Evolutionary conservation across 2,329 filamentous ascomycete genomes (phyloP).

Genomic region (Ampelomyces quisqualis): DNA sequence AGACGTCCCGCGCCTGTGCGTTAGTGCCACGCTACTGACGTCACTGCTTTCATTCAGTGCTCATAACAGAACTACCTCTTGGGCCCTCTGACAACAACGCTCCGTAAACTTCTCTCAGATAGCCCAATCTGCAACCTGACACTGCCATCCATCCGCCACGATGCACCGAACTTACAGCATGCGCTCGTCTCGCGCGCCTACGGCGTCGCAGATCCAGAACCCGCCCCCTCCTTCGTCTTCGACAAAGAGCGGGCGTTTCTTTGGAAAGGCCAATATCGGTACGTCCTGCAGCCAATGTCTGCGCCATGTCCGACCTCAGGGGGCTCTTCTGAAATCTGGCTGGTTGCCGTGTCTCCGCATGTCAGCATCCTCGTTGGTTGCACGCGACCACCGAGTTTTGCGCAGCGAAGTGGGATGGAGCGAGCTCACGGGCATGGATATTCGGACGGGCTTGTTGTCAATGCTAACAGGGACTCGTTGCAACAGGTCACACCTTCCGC

Average conservation of each 20-base stretch:
- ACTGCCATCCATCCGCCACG: slow-evolving; percentile 15
- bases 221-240: slow-evolving; percentile 88
- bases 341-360: neutral
- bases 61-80: too few relatives aligned
- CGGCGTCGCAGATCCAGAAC: slow-evolving; percentile 87
- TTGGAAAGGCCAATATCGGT: slow-evolving; percentile 85
- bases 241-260: slow-evolving; percentile 88
- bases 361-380: neutral
- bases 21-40: too few relatives aligned
- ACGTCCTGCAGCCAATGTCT: slow-evolving; percentile 43
- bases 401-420: neutral
- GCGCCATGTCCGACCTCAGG: neutral
- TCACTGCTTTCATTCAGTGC: too few relatives aligned
- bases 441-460: too few relatives aligned
- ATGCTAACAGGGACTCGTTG: slow-evolving; percentile 10
- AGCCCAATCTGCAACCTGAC: too few relatives aligned
- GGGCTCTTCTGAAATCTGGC: neutral
- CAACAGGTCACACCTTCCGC: slow-evolving; percentile 67
- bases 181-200: slow-evolving; percentile 95
- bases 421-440: neutral
- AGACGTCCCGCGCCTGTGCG: too few relatives aligned
- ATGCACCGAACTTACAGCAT: slow-evolving; percentile 92
- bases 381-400: neutral
- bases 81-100: too few relatives aligned
- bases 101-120: too few relatives aligned